These are phyloP conservation scores for Dactylella cylindrospora DNA, from an alignment of 2,329 filamentous ascomycete species.

Conservation along the genomic window DNA sequence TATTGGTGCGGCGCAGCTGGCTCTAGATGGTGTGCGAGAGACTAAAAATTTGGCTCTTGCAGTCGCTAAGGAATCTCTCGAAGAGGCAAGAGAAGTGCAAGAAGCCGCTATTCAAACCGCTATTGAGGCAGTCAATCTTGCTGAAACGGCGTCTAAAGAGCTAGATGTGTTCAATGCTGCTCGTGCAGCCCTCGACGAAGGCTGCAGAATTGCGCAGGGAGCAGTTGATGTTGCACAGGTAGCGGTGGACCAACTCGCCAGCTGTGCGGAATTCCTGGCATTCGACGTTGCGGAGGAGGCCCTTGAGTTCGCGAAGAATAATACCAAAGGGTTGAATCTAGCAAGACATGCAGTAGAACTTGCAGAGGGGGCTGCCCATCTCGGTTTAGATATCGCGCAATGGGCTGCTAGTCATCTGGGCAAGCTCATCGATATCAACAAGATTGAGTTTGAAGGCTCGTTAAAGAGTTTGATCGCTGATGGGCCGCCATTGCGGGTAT, in stretches of 20 bases:
- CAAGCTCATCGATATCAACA: constrained; percentile 13
- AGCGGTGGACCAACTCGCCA: neutral
- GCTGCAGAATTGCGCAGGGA: neutral
- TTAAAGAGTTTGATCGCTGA: constrained; percentile 12
- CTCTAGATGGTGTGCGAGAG: neutral
- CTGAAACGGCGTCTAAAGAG: constrained; percentile 5
- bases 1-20: constrained; percentile 3
- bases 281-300: constrained; percentile 9
- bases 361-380: constrained; percentile 4
- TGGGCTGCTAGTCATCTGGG: constrained; percentile 4
- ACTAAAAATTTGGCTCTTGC: constrained; percentile 1
- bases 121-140: neutral
- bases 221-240: neutral
- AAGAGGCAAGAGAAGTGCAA: neutral
- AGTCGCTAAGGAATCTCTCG: neutral
- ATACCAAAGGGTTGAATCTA: constrained; percentile 6
- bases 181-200: neutral
- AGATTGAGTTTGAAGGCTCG: constrained; percentile 8
- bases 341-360: constrained; percentile 3
- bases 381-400: constrained; percentile 10
- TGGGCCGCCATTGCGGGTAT: constrained; percentile 5
- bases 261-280: constrained; percentile 7
- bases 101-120: constrained; percentile 1
- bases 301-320: constrained; percentile 5
- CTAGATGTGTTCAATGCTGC: constrained; percentile 5